phyloP scores from a whole-genome alignment of 1,284 basidiomycete genomes.

The Heterobasidion parviporum region DNA sequence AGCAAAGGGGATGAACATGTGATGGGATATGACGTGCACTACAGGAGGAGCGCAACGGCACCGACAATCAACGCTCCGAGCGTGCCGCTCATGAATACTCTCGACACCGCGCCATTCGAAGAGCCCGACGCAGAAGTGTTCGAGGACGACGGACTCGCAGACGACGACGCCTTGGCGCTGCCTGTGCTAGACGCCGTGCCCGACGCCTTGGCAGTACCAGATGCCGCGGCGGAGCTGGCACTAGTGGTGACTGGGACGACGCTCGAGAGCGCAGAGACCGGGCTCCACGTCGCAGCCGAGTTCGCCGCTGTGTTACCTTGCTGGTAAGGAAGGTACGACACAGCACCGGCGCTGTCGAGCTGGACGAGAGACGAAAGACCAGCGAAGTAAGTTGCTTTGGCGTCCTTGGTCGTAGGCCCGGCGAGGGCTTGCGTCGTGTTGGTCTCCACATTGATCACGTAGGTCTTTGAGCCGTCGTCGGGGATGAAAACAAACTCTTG shows the following conservation, averaged over 20 bases:
- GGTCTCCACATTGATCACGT: constrained; percentile 72
- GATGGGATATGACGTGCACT: background rate
- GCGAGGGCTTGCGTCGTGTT: constrained; percentile 72
- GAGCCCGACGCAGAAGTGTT: background rate
- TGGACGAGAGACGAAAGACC: constrained; percentile 69
- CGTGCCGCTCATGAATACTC: background rate
- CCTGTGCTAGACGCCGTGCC: background rate
- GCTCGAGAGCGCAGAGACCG: constrained; percentile 27
- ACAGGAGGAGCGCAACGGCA: background rate
- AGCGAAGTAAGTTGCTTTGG: constrained; percentile 65
- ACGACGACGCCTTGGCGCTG: background rate
- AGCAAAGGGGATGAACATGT: background rate
- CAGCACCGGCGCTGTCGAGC: constrained; percentile 55
- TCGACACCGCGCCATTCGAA: background rate
- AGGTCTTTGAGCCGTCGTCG: constrained; percentile 71
- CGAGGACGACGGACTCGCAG: background rate
- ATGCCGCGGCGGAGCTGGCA: constrained; percentile 6
- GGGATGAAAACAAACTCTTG: constrained; percentile 82
- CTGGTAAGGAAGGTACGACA: constrained; percentile 64
- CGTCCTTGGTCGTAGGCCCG: constrained; percentile 62
- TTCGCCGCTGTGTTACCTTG: constrained; percentile 36
- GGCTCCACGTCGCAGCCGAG: constrained; percentile 40
- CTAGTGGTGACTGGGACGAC: constrained; percentile 19
- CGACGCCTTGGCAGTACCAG: constrained; percentile 2
- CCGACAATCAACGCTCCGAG: too few relatives aligned